These are phyloP conservation scores for Schizochytrium sp. DNA, from an alignment of 108 stramenopile species.

Conservation along the genomic window DNA sequence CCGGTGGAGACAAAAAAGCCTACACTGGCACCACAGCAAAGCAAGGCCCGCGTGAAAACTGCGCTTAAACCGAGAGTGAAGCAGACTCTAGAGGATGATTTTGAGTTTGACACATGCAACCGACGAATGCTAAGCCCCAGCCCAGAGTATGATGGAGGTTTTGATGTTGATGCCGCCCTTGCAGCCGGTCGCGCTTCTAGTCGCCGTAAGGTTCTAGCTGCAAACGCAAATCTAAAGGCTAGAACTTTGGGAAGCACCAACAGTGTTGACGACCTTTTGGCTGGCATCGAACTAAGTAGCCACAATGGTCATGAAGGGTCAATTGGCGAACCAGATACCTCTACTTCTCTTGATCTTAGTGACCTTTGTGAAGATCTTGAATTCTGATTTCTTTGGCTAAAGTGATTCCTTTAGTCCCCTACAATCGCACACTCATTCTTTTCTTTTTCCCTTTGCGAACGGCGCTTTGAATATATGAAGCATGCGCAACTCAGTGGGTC, in stretches of 20 bases:
- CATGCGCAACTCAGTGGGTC: too few relatives aligned
- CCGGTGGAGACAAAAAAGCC: background rate
- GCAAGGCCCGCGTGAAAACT: background rate
- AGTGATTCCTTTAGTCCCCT: too few relatives aligned
- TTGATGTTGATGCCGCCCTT: conserved; percentile 25
- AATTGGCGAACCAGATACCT: too few relatives aligned
- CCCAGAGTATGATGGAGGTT: conserved; percentile 20
- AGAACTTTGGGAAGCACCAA: background rate
- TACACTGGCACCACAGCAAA: background rate
- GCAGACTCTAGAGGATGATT: background rate
- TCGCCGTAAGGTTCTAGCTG: background rate
- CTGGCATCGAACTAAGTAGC: background rate
- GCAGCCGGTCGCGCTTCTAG: background rate
- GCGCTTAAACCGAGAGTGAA: too few relatives aligned
- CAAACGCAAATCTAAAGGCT: background rate
- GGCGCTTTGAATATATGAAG: too few relatives aligned
- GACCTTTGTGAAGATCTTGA: conserved; percentile 28
- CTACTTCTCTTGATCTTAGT: background rate
- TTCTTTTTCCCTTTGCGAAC: too few relatives aligned
- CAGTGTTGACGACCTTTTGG: background rate
- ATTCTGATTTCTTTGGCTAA: background rate
- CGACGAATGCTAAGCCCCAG: conserved; percentile 20
- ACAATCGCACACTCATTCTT: too few relatives aligned
- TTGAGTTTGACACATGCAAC: conserved; percentile 46
- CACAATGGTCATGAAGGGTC: too few relatives aligned